These are phyloP conservation scores for Amoeboaphelidium protococcarum DNA, from an alignment of 371 early-diverging fungal species.

Conservation along the genomic window DNA sequence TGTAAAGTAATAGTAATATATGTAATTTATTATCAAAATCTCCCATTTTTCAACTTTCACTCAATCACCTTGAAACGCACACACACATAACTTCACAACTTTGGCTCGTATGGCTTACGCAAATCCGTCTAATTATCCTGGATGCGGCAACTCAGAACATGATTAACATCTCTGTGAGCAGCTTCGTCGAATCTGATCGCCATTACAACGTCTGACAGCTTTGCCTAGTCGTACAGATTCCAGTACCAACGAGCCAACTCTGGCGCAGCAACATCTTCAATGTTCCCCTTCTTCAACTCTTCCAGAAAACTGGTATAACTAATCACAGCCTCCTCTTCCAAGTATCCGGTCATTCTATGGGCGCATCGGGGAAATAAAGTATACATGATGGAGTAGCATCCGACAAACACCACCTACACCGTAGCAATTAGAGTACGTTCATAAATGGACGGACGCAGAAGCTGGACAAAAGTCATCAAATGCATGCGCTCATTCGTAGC, in stretches of 20 bases:
- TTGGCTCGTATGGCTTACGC: conserved; percentile 11
- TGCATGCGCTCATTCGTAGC: conserved; percentile 61
- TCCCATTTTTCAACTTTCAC: too few species aligned
- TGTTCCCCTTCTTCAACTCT: conserved; percentile 53
- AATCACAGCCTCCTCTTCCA: conserved; percentile 72
- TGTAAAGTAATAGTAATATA: too few species aligned
- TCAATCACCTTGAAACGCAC: too few species aligned
- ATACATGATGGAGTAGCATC: conserved; percentile 60
- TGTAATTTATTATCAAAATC: too few species aligned
- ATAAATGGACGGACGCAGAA: conserved; percentile 31
- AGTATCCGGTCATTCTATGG: conserved; percentile 44
- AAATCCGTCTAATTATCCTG: conserved; percentile 11
- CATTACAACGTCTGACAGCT: conserved; percentile 66
- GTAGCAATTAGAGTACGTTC: conserved; percentile 33
- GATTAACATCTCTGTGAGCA: conserved; percentile 47
- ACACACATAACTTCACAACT: too few species aligned
- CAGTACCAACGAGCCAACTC: conserved; percentile 72
- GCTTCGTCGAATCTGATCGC: conserved; percentile 88
- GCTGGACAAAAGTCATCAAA: conserved; percentile 59
- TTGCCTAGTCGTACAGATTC: conserved; percentile 50
- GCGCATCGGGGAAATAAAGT: conserved; percentile 47
- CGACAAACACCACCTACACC: conserved; percentile 69
- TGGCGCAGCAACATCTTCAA: conserved; percentile 35
- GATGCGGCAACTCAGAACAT: conserved; percentile 43
- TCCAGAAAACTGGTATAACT: conserved; percentile 69